Percentiles rank a stretch among this genome's conserved stretches.
These are phyloP conservation scores for Micromonas pusilla DNA, from an alignment of 139 green algal species.

Conservation along the genomic window DNA sequence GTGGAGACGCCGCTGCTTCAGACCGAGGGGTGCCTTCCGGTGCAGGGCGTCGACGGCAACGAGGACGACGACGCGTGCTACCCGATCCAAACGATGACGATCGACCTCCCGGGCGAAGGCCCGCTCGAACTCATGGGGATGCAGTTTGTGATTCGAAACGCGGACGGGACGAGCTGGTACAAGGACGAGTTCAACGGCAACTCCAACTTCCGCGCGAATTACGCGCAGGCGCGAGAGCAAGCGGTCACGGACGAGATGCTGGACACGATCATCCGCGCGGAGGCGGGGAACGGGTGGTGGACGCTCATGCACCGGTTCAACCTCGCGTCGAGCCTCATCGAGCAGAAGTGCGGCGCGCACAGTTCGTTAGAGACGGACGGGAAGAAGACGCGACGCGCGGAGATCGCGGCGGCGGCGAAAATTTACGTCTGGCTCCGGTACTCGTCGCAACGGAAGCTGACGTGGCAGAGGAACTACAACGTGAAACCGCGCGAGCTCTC, in stretches of 20 bases:
- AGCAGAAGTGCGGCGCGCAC: background rate
- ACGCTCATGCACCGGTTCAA: constrained; percentile 82
- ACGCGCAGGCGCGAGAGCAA: background rate
- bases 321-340: background rate
- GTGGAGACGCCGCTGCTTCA: constrained; percentile 4
- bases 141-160: constrained; percentile 56
- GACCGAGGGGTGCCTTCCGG: constrained; percentile 5
- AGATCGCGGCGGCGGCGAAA: background rate
- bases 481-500: constrained; percentile 67
- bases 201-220: constrained; percentile 21
- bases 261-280: constrained; percentile 8
- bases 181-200: constrained; percentile 72
- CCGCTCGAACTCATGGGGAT: constrained; percentile 2
- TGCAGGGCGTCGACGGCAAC: background rate
- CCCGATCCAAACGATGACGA: background rate
- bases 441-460: constrained; percentile 82
- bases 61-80: background rate
- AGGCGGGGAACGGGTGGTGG: constrained; percentile 51
- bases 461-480: constrained; percentile 99
- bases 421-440: constrained; percentile 95
- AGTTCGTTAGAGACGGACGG: background rate
- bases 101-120: background rate
- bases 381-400: constrained; percentile 4
- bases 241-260: constrained; percentile 42
- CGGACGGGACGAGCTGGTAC: constrained; percentile 72